A percentile compares a stretch with the other conserved stretches of the same genome.
Evolutionary conservation across 768 basidiomycete species (phyloP).

Genomic region (Leucocoprinus leucothites): DNA sequence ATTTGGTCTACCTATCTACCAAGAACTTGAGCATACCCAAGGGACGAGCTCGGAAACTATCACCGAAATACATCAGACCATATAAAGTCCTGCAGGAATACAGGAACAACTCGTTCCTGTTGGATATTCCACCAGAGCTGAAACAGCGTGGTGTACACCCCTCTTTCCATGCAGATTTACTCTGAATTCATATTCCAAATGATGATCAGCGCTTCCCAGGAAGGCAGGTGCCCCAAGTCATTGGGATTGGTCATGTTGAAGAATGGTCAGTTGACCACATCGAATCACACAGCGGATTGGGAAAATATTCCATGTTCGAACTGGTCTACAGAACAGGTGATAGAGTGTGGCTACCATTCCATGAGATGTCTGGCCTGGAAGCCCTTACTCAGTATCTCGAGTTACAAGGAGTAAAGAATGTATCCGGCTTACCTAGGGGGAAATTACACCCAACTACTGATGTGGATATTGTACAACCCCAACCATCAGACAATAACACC

Average conservation of each 20-base stretch:
- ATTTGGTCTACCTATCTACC: slow-evolving; percentile 29
- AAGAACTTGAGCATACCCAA: slow-evolving; percentile 27
- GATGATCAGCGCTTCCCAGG: slow-evolving; percentile 31
- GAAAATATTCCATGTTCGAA: slow-evolving; percentile 24
- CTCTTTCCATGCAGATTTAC: slow-evolving; percentile 29
- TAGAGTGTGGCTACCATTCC: slow-evolving; percentile 29
- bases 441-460: too few species aligned
- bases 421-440: too few species aligned
- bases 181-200: slow-evolving; percentile 29
- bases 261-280: slow-evolving; percentile 26
- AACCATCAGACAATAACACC: too few species aligned
- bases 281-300: slow-evolving; percentile 21
- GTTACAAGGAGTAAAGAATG: too few species aligned
- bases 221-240: slow-evolving; percentile 17
- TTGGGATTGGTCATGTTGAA: background rate
- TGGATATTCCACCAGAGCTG: slow-evolving; percentile 17
- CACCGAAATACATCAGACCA: slow-evolving; percentile 22
- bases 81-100: slow-evolving; percentile 17
- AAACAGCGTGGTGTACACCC: slow-evolving; percentile 19
- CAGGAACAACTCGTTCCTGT: slow-evolving; percentile 16
- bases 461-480: too few species aligned
- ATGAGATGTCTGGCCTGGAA: too few species aligned
- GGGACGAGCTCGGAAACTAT: slow-evolving; percentile 20
- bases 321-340: slow-evolving; percentile 32
- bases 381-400: too few species aligned